Percentiles rank a stretch among this genome's conserved stretches.
Conservation (phyloP, 345 rosid genomes). For the Populus euphratica region DNA sequence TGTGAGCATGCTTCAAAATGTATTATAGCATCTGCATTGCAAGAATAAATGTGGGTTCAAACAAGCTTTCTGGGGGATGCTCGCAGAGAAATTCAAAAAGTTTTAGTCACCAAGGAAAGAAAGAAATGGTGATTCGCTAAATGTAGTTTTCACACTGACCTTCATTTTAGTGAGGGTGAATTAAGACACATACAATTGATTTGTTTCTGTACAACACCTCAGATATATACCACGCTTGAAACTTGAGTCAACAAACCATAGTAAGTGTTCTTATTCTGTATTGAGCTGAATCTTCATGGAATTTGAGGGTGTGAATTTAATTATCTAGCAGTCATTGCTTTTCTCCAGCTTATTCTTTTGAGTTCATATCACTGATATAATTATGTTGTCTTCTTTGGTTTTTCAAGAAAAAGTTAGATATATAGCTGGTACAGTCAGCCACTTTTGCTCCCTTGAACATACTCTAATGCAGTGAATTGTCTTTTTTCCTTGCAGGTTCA, state of each 20-base stretch:
- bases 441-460: background rate
- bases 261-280: background rate
- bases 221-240: background rate
- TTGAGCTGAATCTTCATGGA: background rate
- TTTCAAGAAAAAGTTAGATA: background rate
- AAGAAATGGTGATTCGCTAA: background rate
- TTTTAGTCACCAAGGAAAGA: background rate
- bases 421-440: background rate
- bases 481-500: constrained; percentile 70
- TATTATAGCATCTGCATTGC: too few relatives aligned
- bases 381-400: background rate
- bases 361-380: background rate
- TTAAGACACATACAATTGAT: background rate
- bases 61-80: background rate
- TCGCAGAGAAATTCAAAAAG: background rate
- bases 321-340: background rate
- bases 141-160: background rate
- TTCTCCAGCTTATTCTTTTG: background rate
- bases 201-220: background rate
- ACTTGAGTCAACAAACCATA: background rate
- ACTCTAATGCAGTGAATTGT: constrained; percentile 23
- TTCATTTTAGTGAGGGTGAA: background rate
- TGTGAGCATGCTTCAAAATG: too few relatives aligned
- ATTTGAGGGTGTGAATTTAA: background rate
- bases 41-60: background rate